These are phyloP conservation scores for Zanthoxylum bungeanum DNA, from an alignment of 345 rosid species.

Conservation along the genomic window DNA sequence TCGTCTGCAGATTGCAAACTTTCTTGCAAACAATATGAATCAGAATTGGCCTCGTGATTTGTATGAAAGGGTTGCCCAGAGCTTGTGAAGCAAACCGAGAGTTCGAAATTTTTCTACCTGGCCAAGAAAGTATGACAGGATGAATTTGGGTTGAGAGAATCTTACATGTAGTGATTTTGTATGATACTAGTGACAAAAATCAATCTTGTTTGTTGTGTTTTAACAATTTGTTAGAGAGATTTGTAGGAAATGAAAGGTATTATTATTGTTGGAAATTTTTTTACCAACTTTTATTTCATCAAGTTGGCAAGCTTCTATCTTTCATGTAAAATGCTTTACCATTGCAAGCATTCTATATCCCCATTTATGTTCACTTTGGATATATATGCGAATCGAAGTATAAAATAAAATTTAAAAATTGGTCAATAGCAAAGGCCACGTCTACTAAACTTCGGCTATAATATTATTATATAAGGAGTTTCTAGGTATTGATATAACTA, in stretches of 20 bases:
- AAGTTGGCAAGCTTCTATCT: not conserved
- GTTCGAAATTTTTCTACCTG: not conserved
- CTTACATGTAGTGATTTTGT: not conserved
- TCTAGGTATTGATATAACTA: no score
- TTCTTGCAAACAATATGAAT: slow-evolving; percentile 79
- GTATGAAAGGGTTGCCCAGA: slow-evolving; percentile 72
- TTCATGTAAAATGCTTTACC: not conserved
- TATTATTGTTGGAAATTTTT: not conserved
- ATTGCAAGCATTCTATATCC: not conserved
- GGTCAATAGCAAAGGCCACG: not conserved
- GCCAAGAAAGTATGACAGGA: not conserved
- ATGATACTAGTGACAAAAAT: not conserved
- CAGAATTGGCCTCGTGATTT: slow-evolving; percentile 91
- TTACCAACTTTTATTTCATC: not conserved
- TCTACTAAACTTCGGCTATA: no score
- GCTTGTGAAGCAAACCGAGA: slow-evolving; percentile 50
- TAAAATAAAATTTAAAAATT: not conserved
- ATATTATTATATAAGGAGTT: no score
- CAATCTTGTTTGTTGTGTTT: not conserved
- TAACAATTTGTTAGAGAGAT: not conserved
- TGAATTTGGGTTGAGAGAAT: not conserved
- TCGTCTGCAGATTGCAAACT: slow-evolving; percentile 67
- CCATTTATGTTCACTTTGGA: not conserved
- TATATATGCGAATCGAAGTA: not conserved
- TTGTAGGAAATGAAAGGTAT: not conserved